Evolutionary conservation across 352 stramenopile species (phyloP).

Genomic region (Globisporangium nodosum): DNA sequence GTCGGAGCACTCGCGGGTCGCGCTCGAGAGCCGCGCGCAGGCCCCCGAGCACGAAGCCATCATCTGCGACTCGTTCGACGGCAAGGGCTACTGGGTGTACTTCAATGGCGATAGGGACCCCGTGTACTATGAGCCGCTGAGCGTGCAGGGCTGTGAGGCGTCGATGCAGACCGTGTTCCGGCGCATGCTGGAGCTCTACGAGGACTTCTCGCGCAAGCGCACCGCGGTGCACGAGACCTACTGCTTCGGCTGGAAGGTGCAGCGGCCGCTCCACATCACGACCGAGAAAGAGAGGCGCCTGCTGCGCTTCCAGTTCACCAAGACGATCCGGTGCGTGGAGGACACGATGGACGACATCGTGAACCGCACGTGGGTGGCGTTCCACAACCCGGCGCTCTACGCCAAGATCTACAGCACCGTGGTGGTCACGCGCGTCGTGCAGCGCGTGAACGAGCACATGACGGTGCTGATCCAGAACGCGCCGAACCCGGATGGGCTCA

Average conservation of each 20-base stretch:
- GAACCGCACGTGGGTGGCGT: slow-evolving; percentile 33
- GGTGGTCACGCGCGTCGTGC: slow-evolving; percentile 30
- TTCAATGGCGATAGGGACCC: no score
- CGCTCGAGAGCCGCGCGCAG: slow-evolving; percentile 11
- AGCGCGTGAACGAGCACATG: slow-evolving; percentile 28
- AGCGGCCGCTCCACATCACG: slow-evolving; percentile 14
- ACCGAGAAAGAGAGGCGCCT: slow-evolving; percentile 11
- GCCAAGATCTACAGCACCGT: slow-evolving; percentile 36
- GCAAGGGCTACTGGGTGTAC: no score
- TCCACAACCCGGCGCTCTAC: slow-evolving; percentile 30
- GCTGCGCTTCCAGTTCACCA: slow-evolving; percentile 45
- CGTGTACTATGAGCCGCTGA: no score
- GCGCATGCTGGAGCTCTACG: slow-evolving; percentile 28
- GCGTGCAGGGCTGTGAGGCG: slow-evolving; percentile 13
- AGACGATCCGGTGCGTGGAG: slow-evolving; percentile 22
- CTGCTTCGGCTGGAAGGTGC: no score
- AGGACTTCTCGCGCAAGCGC: slow-evolving; percentile 24
- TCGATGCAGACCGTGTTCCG: slow-evolving; percentile 24
- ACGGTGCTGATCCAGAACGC: slow-evolving; percentile 37
- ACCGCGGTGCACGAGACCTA: slow-evolving; percentile 11
- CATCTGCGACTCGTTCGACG: no score
- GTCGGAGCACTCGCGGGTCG: slow-evolving; percentile 3
- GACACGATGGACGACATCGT: slow-evolving; percentile 39
- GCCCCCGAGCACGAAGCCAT: slow-evolving; percentile 13
- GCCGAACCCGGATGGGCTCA: slow-evolving; percentile 18